Base-by-base conservation (phyloP, 2,329 filamentous ascomycete species). In the Huntiella savannae region DNA sequence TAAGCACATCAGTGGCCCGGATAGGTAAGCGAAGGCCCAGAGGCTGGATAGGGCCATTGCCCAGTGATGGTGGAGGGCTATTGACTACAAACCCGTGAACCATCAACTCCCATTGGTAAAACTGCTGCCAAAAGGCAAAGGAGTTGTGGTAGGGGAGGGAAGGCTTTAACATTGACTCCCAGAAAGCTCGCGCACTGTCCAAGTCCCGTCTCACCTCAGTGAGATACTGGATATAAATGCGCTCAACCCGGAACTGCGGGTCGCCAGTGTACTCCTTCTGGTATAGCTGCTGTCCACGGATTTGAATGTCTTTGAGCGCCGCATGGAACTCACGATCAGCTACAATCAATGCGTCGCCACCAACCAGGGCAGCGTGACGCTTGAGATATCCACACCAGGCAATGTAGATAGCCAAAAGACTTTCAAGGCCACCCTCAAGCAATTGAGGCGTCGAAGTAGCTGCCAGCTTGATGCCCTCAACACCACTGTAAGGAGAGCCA, bases 351-450 rank as follows among this genome's bases (percentile, higher is more conserved):
- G 88, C 83, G 57, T 95, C 87, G 49, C 88, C 82, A 1, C 74
- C 75, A 1, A 81, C 76, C 49, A 76, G 75, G 1, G 75, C 69
- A 13, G 88, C 85, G 42, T 79, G 79, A 17, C 91, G 80, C 53
- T 88, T 85, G 15, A 98, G 70, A 54, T 88, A 96, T 43, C 85
- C 86, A 57, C 88, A 95, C 91, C 91, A 98, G 0, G 87, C 81
- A 45, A 84, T 77, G 56, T 95, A 86, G 56, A 96, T 84, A 55
- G 93, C 85, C 49, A 96, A 73, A 32, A 95, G 77, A 53, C 87
- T 82, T 43, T 85, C 77, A 70, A 95, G 80, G 17, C 86, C 87
- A 51, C 85, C 78, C 52, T 82, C 78, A 58, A 93, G 86, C 4
- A 96, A 69, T 37, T 92, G 69, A 6, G 85, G 79, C 17, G 84